Evolutionary conservation across 148 eudicot genomes (phyloP).

Genomic region (Rhododendron simsii): DNA sequence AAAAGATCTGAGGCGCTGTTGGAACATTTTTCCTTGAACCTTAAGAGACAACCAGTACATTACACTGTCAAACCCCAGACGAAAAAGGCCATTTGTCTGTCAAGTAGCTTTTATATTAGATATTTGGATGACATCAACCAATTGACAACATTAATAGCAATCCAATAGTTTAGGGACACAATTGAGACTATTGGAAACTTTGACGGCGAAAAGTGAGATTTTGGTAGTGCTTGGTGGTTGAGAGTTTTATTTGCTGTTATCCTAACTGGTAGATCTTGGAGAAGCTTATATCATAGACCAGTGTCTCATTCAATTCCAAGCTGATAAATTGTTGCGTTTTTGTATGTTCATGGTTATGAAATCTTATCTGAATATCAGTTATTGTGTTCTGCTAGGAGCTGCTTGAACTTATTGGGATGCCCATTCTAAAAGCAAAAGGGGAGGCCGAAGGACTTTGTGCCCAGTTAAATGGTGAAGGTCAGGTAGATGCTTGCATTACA

Average conservation of each 20-base stretch:
- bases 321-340: background rate
- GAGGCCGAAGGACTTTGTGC: conserved; percentile 99
- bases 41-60: background rate
- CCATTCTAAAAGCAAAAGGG: conserved; percentile 69
- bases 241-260: background rate
- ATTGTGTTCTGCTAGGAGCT: conserved; percentile 49
- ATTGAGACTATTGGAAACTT: background rate
- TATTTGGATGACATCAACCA: background rate
- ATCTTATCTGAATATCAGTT: background rate
- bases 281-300: background rate
- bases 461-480: conserved; percentile 70
- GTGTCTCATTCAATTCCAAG: background rate
- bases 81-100: background rate
- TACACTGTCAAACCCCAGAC: background rate
- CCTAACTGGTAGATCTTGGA: background rate
- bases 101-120: background rate
- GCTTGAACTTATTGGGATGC: conserved; percentile 84
- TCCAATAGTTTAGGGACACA: background rate
- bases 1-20: background rate
- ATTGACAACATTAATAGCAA: background rate
- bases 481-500: conserved; percentile 91
- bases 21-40: background rate
- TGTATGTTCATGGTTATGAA: background rate
- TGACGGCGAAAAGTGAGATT: background rate
- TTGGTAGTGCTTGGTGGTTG: background rate